Base-by-base conservation (phyloP, 139 green algal species). In the Chlorella sp. region DNA sequence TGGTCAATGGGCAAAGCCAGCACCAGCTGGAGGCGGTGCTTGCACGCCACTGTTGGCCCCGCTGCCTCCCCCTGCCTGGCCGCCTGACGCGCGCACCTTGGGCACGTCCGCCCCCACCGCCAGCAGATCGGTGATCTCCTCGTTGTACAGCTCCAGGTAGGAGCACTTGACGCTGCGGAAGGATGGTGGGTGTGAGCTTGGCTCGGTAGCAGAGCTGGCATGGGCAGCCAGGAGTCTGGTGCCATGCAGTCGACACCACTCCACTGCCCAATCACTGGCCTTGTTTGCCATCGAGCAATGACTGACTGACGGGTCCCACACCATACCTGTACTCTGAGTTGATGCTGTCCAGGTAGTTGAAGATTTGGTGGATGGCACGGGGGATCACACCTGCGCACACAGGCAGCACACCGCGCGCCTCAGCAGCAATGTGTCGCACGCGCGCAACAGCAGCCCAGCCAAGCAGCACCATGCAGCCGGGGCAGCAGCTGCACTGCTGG, bases 61-160 rank as follows among this genome's bases (percentile, higher is more conserved):
- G 3, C 58, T 32, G 19, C 58, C 19, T 24, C 64, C 64, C 64
- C 65, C 65, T 44, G n/a, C n/a, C n/a, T 65, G 56, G 56, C 22
- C 60, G 46, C 64, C 32, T 70, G 46, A 11, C 46, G 46, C 8
- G 6, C 69, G 7, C 56, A 82, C 74, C 85, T 88, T 90, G 56
- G 86, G 86, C 34, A 81, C 51, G 2, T 88, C 75, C 0, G 36
- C n/a, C 2, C 90, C 90, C 46, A 92, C 73, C 2, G 89, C 92
- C 85, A 99, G 91, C 81, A 99, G 88, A 85, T 99, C 97, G 7
- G 96, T 99, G 32, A 99, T 94, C 91, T 99, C 97, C 89, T 99
- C 97, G 88, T 99, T 99, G 94, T 99, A 99, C 62, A 99, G 92
- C 95, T 99, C 97, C 84, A 99, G 86, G 88, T 98, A 99, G 48